Evolutionary conservation across 768 basidiomycete genomes (phyloP).

Genomic region (Lentinula sp.): DNA sequence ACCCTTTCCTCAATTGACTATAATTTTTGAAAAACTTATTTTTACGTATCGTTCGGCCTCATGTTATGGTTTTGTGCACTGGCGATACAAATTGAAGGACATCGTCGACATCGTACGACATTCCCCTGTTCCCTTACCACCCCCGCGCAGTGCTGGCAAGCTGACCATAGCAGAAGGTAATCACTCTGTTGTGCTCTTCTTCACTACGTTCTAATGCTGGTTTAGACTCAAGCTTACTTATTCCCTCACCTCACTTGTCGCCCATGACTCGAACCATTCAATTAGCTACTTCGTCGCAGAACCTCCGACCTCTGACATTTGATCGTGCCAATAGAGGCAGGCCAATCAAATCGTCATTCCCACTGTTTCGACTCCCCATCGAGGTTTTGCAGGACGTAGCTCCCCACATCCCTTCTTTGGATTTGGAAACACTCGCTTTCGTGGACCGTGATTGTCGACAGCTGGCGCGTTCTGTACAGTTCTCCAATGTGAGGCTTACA

Average conservation of each 20-base stretch:
- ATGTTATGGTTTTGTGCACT: neutral
- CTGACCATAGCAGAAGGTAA: neutral
- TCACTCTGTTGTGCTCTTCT: neutral
- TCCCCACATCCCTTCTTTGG: slow-evolving; percentile 16
- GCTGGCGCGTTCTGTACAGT: slow-evolving; percentile 18
- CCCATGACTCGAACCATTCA: neutral
- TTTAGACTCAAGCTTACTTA: neutral
- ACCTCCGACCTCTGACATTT: slow-evolving; percentile 13
- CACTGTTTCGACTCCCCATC: slow-evolving; percentile 20
- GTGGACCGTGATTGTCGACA: slow-evolving; percentile 21
- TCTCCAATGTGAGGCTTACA: slow-evolving; percentile 15
- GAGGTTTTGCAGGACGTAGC: slow-evolving; percentile 20
- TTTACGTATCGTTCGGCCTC: neutral
- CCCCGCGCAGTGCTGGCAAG: neutral
- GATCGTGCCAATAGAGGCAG: slow-evolving; percentile 17
- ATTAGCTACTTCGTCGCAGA: neutral
- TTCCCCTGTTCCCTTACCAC: neutral
- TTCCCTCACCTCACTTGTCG: neutral
- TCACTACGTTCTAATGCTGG: neutral
- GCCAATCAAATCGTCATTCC: slow-evolving; percentile 14
- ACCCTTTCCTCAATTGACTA: neutral
- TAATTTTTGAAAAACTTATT: neutral
- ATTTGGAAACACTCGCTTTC: slow-evolving; percentile 17
- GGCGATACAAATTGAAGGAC: neutral
- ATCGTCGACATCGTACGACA: neutral